Base-by-base conservation (phyloP, 306 rosid genomes). In the Rubus parviflorus region DNA sequence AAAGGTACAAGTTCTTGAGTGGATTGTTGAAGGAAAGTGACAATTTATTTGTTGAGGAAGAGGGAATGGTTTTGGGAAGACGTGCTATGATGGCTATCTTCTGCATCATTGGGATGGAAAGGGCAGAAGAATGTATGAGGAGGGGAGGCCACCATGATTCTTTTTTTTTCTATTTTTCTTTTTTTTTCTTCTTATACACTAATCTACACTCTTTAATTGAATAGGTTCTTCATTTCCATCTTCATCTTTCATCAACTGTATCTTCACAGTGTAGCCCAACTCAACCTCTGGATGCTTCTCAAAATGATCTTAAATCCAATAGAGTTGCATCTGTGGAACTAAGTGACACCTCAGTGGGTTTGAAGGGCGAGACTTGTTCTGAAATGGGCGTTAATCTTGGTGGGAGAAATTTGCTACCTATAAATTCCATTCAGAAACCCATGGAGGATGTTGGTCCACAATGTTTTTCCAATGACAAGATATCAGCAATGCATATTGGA, bases 151-250 rank as follows among this genome's bases (percentile, higher is more conserved):
- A 46, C 41, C 25, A 42, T 2, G 6, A 19, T 48, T n/a, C 14
- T 4, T 19, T 19, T 56, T 20, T 54, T n/a, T 3, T 8, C 2
- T 8, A n/a, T 1, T 54, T n/a, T 54, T 46, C 0, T 8, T 46
- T 0, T 46, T 46, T 46, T 9, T 1, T 45, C 8, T 58, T 25
- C 25, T 23, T 30, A n/a, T 38, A 20, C n/a, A 19, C 65, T 84
- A 35, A 74, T 61, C 42, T 53, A 14, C 72, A 63, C 47, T 76
- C 43, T 45, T 83, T 79, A 19, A 11, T 38, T 71, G 75, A 81
- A 76, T 87, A 94, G 96, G 90, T 82, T 53, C 79, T 88, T 81
- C 92, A 88, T 56, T 86, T 90, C 58, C 88, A 58, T 81, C 91
- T 94, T 68, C 86, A 37, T 84, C 90, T 90, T 77, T 94, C 92